Base-by-base conservation (phyloP, 176 grass and related monocot genomes). In the Aegilops umbellulata region DNA sequence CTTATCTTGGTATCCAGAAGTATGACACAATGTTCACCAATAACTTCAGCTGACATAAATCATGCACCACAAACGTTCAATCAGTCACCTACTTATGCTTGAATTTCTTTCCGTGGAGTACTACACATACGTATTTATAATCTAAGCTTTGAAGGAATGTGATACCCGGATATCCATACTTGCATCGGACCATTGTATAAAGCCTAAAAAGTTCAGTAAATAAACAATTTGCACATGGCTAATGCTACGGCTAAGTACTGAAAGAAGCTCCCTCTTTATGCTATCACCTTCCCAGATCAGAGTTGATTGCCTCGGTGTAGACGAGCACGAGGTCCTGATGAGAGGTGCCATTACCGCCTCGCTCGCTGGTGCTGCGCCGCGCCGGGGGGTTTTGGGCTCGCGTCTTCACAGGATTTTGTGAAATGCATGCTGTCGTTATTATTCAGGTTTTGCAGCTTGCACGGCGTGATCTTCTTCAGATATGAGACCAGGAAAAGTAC, bases 51-150 rank as follows among this genome's bases (percentile, higher is more conserved):
- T 64, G 65, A 22, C 16, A 42, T 10, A 51, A 35, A 68, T 76
- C 29, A 39, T 79, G 64, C 13, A 80, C 16, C 78, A 35, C 57
- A 31, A 69, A n/a, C 61, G 17, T 65, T 29, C 39, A n/a, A 7
- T 36, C 26, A 81, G 53, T 22, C 53, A 58, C 79, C 69, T 66
- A 77, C 61, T 60, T 24, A 68, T 60, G 44, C 53, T 29, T 83
- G 74, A 78, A 78, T 42, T 22, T 36, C 25, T 38, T 26, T n/a
- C 72, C 3, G 25, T 65, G 5, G 39, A 64, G 82, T 74, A 35
- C 5, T 60, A 20, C 29, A n/a, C 29, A 60, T 60, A 78, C 51
- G 20, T 78, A 20, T 78, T 78, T 78, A 60, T 31, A 69, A 41
- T 79, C 22, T 41, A 16, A 55, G 51, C 17, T 20, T 55, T 55